Percentiles rank a stretch among this genome's conserved stretches.
Conservation (phyloP, 176 grass and related monocot genomes). For the Bolboschoenus planiculmis region DNA sequence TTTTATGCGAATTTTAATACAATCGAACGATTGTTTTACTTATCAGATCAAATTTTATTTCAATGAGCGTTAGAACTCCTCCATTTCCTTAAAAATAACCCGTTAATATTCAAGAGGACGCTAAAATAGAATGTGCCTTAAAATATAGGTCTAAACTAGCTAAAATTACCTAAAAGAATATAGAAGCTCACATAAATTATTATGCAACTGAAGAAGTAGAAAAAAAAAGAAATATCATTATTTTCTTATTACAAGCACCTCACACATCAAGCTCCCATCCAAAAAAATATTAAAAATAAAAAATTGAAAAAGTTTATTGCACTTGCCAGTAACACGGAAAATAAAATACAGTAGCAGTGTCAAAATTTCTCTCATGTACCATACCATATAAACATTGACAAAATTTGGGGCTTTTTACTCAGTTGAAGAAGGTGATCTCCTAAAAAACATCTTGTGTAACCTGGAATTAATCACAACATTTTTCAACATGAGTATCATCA, state of each 20-base stretch:
- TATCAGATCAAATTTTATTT: too few relatives aligned
- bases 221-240: not conserved
- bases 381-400: not conserved
- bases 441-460: conserved; percentile 6
- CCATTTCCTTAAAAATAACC: not conserved
- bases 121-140: not conserved
- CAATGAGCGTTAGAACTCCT: too few relatives aligned
- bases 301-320: not conserved
- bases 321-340: not conserved
- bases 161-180: not conserved
- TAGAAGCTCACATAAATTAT: too few relatives aligned
- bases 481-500: not conserved
- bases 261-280: not conserved
- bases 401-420: not conserved
- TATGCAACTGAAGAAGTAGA: not conserved
- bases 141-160: not conserved
- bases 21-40: too few relatives aligned
- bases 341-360: not conserved
- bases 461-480: not conserved
- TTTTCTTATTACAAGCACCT: not conserved
- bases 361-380: not conserved
- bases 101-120: not conserved
- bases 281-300: not conserved
- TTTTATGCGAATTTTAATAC: too few relatives aligned
- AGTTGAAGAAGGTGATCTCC: not conserved